Base-by-base conservation (phyloP, 2,329 filamentous ascomycete genomes). In the Trichophyton mentagrophytes region DNA sequence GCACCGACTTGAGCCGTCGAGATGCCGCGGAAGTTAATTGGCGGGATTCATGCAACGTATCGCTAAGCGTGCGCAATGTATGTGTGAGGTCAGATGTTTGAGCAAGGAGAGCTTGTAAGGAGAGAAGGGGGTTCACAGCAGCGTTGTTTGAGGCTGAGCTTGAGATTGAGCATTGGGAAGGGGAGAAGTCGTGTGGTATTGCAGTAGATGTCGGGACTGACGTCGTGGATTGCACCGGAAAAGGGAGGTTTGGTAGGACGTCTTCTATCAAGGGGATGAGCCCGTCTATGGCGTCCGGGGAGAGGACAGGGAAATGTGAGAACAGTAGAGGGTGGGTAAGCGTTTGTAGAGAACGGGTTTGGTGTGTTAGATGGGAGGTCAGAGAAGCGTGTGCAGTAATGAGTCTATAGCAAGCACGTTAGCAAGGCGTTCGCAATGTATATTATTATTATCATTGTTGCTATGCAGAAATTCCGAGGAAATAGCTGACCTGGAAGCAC, bases 21-120 rank as follows among this genome's bases (percentile, higher is more conserved):
- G 87, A 85, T 1, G 92, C 93, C 8, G 87, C 87, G 2, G 85
- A 87, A 0, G 89, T 93, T 0, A 89, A 88, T 73, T 97, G 92
- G 11, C 90, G 85, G 36, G 88, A 90, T 86, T 97, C 96, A 73
- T 97, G 92, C 38, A 99, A 79, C 2, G 89, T 91, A 71, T 99
- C 93, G 5, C 89, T 90, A 3, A 99, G 79, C 66, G 90, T 87
- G 67, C 89, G 90, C 55, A 99, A 82, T 5, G 89, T 89, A 68
- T 89, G 83, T 7, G 92, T 83, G 30, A 92, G 77, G 64, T 90
- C 87, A 27, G 82, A 78, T 0, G 88, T 91, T 64, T 89, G 79
- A 5, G 82, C 79, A 69, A 89, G 85, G 58, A 92, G 79, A 22
- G 83, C 80, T 61, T 84, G 80, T 53, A 91, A 76, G 8, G 87